phyloP scores from a whole-genome alignment of 31 red algal genomes.

The Asparagopsis taxiformis region DNA sequence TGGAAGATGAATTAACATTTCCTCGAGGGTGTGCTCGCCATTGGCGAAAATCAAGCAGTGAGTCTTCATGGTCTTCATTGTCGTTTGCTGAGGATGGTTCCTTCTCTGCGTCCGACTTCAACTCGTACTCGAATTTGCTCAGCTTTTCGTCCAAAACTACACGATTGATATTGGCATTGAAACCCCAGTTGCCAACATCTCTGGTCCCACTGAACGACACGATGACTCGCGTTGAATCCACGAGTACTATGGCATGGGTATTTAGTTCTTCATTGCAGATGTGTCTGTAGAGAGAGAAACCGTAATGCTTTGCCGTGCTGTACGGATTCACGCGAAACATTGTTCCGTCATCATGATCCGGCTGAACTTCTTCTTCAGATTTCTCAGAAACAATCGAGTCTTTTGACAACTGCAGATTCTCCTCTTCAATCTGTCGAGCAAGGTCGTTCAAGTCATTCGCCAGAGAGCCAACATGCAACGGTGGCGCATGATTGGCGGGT shows the following conservation, averaged over 20 bases:
- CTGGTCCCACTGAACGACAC: constrained; percentile 68
- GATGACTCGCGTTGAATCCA: constrained; percentile 43
- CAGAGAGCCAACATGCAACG: constrained; percentile 31
- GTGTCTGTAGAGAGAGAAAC: constrained; percentile 41
- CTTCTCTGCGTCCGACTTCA: too few relatives aligned
- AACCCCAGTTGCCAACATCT: constrained; percentile 55
- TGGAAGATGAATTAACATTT: too few relatives aligned
- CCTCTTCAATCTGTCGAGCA: constrained; percentile 4
- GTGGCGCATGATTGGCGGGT: background rate
- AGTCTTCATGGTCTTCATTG: constrained; percentile 11
- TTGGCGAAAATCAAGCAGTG: too few relatives aligned
- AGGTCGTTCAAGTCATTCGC: constrained; percentile 27
- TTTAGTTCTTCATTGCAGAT: constrained; percentile 38
- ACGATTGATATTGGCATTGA: constrained; percentile 46
- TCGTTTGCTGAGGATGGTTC: background rate
- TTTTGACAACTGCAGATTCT: background rate
- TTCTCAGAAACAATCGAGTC: background rate
- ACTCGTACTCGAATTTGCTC: constrained; percentile 45
- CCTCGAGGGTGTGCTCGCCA: too few relatives aligned
- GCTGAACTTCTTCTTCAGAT: constrained; percentile 28
- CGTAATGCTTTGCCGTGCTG: constrained; percentile 29
- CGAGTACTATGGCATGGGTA: constrained; percentile 60
- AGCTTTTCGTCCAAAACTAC: constrained; percentile 54
- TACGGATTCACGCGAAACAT: constrained; percentile 47
- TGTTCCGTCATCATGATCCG: constrained; percentile 43